Base-by-base conservation (phyloP, 305 asterid species). In the Fraxinus velutina region DNA sequence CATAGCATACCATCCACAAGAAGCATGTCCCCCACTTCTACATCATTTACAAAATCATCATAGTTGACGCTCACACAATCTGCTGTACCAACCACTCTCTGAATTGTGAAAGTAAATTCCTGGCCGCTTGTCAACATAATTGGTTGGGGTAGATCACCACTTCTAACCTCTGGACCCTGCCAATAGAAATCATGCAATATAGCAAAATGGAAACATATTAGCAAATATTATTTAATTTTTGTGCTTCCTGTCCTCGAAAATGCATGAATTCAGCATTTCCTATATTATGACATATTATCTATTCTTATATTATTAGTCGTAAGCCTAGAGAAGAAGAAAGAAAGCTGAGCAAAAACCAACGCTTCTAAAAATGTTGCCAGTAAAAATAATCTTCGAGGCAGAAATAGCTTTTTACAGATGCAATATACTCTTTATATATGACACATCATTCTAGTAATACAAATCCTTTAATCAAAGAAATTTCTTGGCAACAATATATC, bases 81-180 rank as follows among this genome's bases (percentile, higher is more conserved):
- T 78, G 92, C 88, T 71, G 97, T 90, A 83, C 98, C 98, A 83
- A 96, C 97, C 84, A 97, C 98, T 87, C 99, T 92, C 82, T 72
- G 89, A 87, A 96, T 96, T 79, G 99, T 96, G 89, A 96, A 94
- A 76, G 98, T 94, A 84, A 94, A 96, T 78, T 94, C 99, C 87
- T 94, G 98, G 77, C 98, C 99, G 73, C 93, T 71, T 74, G 78
- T 76, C 84, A 96, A 84, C 27, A 12, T 88, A 86, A 92, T 89
- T n/a, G 99, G 99, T 82, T 96, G 98, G 72, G 99, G 98, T 86
- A 96, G 92, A 84, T 96, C 99, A 17, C 99, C 98, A 82, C 99
- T 96, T 83, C 99, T 93, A 83, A 96, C 99, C 90, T 96, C 98
- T 77, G 98, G 99, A 75, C 99, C 99, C 98, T 94, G 95, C 80